phyloP scores from a whole-genome alignment of 2,329 filamentous ascomycete species.

The Arthrobotrys sinensis region DNA sequence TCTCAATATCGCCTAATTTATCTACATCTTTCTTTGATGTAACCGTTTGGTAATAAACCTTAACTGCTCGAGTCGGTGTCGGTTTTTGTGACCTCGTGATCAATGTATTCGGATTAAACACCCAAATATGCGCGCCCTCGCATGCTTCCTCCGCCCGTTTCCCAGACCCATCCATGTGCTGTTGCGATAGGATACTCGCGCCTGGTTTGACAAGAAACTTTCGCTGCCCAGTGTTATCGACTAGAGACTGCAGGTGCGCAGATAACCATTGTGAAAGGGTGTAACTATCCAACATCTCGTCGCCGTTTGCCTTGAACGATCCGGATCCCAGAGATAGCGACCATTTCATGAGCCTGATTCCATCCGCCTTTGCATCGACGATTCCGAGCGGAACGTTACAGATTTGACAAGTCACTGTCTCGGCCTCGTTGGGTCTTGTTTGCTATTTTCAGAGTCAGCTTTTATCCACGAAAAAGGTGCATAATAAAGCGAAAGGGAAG shows the following conservation, averaged over 20 bases:
- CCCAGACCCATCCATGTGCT: conserved; percentile 41
- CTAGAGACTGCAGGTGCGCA: conserved; percentile 50
- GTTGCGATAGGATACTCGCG: conserved; percentile 47
- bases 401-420: conserved; percentile 30
- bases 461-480: conserved; percentile 6
- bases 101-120: conserved; percentile 59
- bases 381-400: conserved; percentile 53
- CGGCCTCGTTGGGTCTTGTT: conserved; percentile 44
- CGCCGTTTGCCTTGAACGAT: not conserved
- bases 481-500: not conserved
- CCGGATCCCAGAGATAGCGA: conserved; percentile 38
- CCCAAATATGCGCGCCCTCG: conserved; percentile 53
- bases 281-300: conserved; percentile 40
- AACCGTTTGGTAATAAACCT: conserved; percentile 53
- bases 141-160: conserved; percentile 29
- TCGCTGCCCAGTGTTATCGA: conserved; percentile 48
- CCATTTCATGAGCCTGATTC: conserved; percentile 58
- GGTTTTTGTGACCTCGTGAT: conserved; percentile 48
- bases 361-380: conserved; percentile 51
- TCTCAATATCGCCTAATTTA: conserved; percentile 46
- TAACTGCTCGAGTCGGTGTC: conserved; percentile 42
- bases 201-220: conserved; percentile 57
- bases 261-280: conserved; percentile 57
- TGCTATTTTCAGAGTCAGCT: conserved; percentile 36
- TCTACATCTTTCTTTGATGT: conserved; percentile 26